Evolutionary conservation across 2,329 filamentous ascomycete species (phyloP), one percentile per base, ranked within the genome.

Genomic region (Grosmannia clavigera): DNA sequence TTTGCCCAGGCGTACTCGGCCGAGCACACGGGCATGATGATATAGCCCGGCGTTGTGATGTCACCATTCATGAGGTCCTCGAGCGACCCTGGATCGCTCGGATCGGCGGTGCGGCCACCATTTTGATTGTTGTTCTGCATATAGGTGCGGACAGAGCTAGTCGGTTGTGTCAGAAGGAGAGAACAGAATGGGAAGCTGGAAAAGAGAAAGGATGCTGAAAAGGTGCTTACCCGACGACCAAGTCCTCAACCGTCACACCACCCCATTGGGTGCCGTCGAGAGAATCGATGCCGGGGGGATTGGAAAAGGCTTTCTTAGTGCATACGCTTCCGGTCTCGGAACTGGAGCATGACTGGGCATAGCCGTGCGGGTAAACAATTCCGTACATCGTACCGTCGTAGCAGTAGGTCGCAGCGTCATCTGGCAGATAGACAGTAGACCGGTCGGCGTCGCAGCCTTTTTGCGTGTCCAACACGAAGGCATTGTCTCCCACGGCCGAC

Each of bases 11-110:
- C 74, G 6, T 64, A 62, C 10, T 70, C 67, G 35, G 69, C 61
- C 58, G 66, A 69, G 66, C 73, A 75, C 19, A 76, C 71, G 46
- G 73, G 74, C 1, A 75, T 66, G 9, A 65, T 67, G 50, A 75
- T 66, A 60, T 69, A 70, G 2, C 73, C 73, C 0, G 72, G 69
- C 0, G 68, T 71, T 6, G 68, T 71, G 50, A 74, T 59, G 60
- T 73, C 68, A 35, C 60, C 33, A 22, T 67, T 57, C 31, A 67
- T 19, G 16, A 74, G 65, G 29, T 66, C 57, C 9, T 62, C 22
- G 10, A 67, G 43, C 48, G 68, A 66, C 43, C 27, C 58, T 50
- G 60, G 9, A 67, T 70, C 51, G n/a, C 56, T 59, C 1, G 66
- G 63, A 59, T 72, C 69, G 1, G 64, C 63, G 14, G 58, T 11